phyloP scores from a whole-genome alignment of 2,329 filamentous ascomycete species.

The Claviceps monticola region DNA sequence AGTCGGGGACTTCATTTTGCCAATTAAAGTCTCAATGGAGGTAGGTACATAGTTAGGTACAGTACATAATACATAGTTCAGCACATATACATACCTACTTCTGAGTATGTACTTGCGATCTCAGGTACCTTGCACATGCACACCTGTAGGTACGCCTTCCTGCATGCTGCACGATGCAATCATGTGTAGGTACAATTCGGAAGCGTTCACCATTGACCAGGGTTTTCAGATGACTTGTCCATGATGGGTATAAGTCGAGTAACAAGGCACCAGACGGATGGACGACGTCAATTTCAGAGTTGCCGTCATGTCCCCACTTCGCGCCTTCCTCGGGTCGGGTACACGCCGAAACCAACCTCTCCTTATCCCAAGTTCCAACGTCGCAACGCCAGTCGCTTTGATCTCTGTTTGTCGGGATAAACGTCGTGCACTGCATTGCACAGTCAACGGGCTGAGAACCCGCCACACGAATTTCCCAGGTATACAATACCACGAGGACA shows the following conservation, averaged over 20 bases:
- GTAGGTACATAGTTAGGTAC: neutral
- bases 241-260: neutral
- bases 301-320: neutral
- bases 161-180: too few relatives aligned
- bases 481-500: neutral
- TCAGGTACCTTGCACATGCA: too few relatives aligned
- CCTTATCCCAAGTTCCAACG: neutral
- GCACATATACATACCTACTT: neutral
- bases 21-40: too few relatives aligned
- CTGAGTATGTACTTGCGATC: too few relatives aligned
- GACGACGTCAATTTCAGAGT: neutral
- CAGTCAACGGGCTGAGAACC: neutral
- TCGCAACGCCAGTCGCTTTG: neutral
- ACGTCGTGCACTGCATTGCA: neutral
- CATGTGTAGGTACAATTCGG: neutral
- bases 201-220: neutral
- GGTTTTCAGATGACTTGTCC: neutral
- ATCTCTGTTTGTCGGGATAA: neutral
- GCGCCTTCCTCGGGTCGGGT: neutral
- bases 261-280: neutral
- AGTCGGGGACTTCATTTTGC: neutral
- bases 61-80: neutral
- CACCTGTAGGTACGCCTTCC: too few relatives aligned
- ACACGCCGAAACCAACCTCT: neutral
- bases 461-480: neutral